These are phyloP conservation scores for Saturnispora hagleri DNA, from an alignment of 805 yeast genomes.

Conservation along the genomic window DNA sequence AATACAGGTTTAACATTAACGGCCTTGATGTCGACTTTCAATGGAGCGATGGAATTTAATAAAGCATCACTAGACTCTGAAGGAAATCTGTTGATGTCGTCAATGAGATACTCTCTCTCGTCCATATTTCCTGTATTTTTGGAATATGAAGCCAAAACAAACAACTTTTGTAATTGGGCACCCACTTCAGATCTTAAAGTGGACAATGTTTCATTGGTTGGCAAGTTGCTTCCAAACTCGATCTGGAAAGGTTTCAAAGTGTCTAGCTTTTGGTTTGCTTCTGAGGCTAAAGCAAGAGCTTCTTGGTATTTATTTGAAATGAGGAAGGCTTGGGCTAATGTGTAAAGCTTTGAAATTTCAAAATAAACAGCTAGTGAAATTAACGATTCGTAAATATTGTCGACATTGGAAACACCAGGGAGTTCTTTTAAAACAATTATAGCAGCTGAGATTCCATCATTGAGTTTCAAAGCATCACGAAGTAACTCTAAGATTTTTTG, in stretches of 20 bases:
- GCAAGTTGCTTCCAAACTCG: constrained; percentile 29
- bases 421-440: constrained; percentile 58
- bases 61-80: constrained; percentile 22
- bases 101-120: constrained; percentile 18
- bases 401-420: constrained; percentile 90
- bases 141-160: constrained; percentile 41
- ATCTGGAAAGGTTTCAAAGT: constrained; percentile 5
- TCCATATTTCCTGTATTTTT: constrained; percentile 11
- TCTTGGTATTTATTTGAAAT: constrained; percentile 33
- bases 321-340: constrained; percentile 39
- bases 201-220: constrained; percentile 29
- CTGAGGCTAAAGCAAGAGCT: constrained; percentile 37
- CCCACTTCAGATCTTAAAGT: constrained; percentile 18
- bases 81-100: constrained; percentile 24
- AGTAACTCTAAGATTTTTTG: constrained; percentile 23
- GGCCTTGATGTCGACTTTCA: constrained; percentile 38
- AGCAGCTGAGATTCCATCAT: constrained; percentile 43
- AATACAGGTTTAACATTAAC: constrained; percentile 79
- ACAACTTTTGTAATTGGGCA: constrained; percentile 25
- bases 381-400: constrained; percentile 49
- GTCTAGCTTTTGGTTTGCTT: constrained; percentile 18
- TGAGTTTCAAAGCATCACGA: constrained; percentile 40
- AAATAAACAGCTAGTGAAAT: constrained; percentile 40
- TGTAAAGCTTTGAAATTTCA: constrained; percentile 32
- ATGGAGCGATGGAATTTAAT: constrained; percentile 25